A percentile compares a stretch with the other conserved stretches of the same genome.
phyloP scores from a whole-genome alignment of 768 basidiomycete species.

The Hericium coralloides region DNA sequence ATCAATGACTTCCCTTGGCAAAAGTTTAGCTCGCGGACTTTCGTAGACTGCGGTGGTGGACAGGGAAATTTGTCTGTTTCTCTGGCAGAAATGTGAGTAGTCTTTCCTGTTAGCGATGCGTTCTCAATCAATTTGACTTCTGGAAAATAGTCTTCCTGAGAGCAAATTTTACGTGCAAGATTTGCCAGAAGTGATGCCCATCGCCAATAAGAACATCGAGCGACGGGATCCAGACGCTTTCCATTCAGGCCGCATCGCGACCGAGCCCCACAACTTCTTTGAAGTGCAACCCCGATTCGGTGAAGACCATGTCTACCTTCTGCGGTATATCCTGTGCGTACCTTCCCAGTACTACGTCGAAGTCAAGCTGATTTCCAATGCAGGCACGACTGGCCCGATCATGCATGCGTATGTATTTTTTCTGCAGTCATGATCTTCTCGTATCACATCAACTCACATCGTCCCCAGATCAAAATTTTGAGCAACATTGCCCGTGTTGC shows the following conservation, averaged over 20 bases:
- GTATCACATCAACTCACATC: neutral
- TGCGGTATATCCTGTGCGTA: constrained; percentile 4
- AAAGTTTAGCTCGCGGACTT: neutral
- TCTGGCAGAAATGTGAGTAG: constrained; percentile 2
- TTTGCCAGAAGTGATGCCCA: constrained; percentile 6
- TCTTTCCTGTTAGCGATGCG: neutral
- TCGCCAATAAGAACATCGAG: constrained; percentile 1
- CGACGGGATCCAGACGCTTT: neutral
- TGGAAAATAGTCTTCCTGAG: neutral
- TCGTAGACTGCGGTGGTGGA: constrained; percentile 4
- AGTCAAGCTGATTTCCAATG: neutral
- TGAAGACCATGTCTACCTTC: constrained; percentile 1
- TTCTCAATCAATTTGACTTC: neutral
- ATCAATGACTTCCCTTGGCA: constrained; percentile 3
- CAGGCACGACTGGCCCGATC: constrained; percentile 14
- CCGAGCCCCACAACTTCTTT: constrained; percentile 3
- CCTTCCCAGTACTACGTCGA: neutral
- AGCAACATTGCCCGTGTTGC: constrained; percentile 3
- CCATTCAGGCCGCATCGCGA: neutral
- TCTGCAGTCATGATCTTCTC: neutral
- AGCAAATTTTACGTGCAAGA: constrained; percentile 2
- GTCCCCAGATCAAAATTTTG: constrained; percentile 3
- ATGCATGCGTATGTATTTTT: constrained; percentile 4
- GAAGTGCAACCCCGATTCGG: constrained; percentile 2
- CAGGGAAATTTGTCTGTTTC: constrained; percentile 4